Conservation (phyloP, 306 rosid species). For the Cicer arietinum region DNA sequence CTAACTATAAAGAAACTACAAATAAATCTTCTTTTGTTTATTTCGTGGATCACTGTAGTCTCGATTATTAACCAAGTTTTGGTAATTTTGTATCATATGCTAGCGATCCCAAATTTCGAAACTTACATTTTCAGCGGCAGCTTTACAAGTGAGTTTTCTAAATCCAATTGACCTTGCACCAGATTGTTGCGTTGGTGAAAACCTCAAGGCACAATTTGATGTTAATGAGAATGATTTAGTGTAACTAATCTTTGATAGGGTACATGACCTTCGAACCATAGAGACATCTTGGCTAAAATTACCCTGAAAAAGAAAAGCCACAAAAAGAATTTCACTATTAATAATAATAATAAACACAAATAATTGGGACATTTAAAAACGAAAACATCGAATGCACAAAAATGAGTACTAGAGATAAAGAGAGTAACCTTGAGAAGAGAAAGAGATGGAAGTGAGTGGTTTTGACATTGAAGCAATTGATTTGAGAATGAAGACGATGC, state of each 20-base stretch:
- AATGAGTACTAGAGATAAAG: too few species aligned
- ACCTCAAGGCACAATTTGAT: slow-evolving; percentile 48
- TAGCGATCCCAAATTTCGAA: slow-evolving; percentile 13
- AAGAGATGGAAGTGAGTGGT: too few species aligned
- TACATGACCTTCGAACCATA: slow-evolving; percentile 41
- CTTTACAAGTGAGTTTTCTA: slow-evolving; percentile 54
- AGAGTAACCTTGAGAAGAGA: too few species aligned
- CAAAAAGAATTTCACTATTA: slow-evolving; percentile 17
- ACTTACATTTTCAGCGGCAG: slow-evolving; percentile 58
- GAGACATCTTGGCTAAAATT: slow-evolving; percentile 38
- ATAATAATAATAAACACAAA: not conserved
- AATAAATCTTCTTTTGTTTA: too few species aligned
- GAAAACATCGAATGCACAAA: too few species aligned
- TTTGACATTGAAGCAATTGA: too few species aligned
- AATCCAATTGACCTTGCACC: slow-evolving; percentile 44
- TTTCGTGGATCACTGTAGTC: too few species aligned
- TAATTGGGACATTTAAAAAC: too few species aligned
- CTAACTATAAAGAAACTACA: too few species aligned
- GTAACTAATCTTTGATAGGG: slow-evolving; percentile 34
- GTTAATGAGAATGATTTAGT: slow-evolving; percentile 46
- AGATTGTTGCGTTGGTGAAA: slow-evolving; percentile 41
- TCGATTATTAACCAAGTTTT: too few species aligned
- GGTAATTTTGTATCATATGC: too few species aligned
- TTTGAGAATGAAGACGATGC: too few species aligned
- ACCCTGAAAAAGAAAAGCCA: slow-evolving; percentile 45